Evolutionary conservation across 257 asterid genomes (phyloP).

Genomic region (Nicotiana noctiflora): DNA sequence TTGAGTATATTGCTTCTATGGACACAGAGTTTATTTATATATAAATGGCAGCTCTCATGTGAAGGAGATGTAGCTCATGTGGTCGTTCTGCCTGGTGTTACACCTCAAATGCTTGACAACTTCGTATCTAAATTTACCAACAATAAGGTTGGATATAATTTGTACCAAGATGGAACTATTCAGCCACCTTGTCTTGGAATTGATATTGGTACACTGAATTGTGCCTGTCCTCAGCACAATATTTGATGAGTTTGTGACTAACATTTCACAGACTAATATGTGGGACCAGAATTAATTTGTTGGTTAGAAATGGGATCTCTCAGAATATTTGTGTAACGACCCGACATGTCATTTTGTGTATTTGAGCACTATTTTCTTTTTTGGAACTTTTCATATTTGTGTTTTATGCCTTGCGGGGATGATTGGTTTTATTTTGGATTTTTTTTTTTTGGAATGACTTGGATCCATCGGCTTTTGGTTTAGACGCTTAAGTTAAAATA

Average conservation of each 20-base stretch:
- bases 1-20: constrained; percentile 76
- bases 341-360: too few relatives aligned
- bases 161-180: constrained; percentile 47
- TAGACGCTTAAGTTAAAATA: too few relatives aligned
- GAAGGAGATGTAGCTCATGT: constrained; percentile 79
- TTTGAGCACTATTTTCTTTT: too few relatives aligned
- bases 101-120: constrained; percentile 54
- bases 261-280: too few relatives aligned
- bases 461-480: too few relatives aligned
- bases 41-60: constrained; percentile 84
- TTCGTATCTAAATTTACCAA: constrained; percentile 47
- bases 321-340: not conserved
- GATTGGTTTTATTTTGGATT: too few relatives aligned
- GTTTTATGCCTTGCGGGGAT: too few relatives aligned
- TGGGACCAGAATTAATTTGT: not conserved
- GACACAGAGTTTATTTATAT: constrained; percentile 63
- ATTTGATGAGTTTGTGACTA: not conserved
- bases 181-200: constrained; percentile 70
- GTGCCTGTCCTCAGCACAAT: constrained; percentile 26
- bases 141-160: constrained; percentile 36
- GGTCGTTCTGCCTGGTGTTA: constrained; percentile 75
- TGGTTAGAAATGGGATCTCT: not conserved
- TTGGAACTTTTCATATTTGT: too few relatives aligned
- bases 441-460: too few relatives aligned
- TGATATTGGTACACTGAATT: constrained; percentile 56